Conservation (phyloP, 2,329 filamentous ascomycete genomes). For the Neonectria coccinea region DNA sequence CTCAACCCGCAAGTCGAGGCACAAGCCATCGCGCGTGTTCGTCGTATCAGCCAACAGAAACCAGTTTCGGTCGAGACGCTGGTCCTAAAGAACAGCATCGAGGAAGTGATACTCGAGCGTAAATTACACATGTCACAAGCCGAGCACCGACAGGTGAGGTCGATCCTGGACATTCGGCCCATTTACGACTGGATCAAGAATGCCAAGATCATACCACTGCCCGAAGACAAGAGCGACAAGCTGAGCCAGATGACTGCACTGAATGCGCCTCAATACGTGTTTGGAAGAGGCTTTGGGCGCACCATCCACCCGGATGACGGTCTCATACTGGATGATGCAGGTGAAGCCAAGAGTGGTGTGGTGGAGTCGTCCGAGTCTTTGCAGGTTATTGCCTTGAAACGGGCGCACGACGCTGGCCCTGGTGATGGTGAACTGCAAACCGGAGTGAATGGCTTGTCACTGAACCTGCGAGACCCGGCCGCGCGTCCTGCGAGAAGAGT, state of each 20-base stretch:
- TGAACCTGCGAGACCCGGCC: conserved; percentile 29
- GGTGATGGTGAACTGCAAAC: conserved; percentile 25
- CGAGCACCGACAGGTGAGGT: conserved; percentile 67
- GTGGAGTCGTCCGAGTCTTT: conserved; percentile 18
- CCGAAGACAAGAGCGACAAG: conserved; percentile 46
- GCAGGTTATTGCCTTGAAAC: conserved; percentile 41
- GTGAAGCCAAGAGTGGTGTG: conserved; percentile 25
- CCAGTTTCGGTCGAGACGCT: conserved; percentile 88
- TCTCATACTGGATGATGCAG: conserved; percentile 49
- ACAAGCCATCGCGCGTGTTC: conserved; percentile 90
- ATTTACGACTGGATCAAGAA: conserved; percentile 72
- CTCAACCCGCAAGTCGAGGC: conserved; percentile 87
- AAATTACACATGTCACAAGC: conserved; percentile 79
- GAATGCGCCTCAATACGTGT: conserved; percentile 60
- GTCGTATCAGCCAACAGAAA: conserved; percentile 85
- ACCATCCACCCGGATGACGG: conserved; percentile 60
- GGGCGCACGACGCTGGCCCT: conserved; percentile 33
- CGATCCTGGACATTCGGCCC: conserved; percentile 67
- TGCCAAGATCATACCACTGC: conserved; percentile 57
- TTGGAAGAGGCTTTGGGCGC: conserved; percentile 62
- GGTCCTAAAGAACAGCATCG: conserved; percentile 82
- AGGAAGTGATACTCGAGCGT: conserved; percentile 84
- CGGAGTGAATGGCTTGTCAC: conserved; percentile 27
- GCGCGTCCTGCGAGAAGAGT: conserved; percentile 49
- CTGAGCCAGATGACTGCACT: conserved; percentile 63